Conservation (phyloP, 352 stramenopile genomes). For the Elongisporangium prolatum region DNA sequence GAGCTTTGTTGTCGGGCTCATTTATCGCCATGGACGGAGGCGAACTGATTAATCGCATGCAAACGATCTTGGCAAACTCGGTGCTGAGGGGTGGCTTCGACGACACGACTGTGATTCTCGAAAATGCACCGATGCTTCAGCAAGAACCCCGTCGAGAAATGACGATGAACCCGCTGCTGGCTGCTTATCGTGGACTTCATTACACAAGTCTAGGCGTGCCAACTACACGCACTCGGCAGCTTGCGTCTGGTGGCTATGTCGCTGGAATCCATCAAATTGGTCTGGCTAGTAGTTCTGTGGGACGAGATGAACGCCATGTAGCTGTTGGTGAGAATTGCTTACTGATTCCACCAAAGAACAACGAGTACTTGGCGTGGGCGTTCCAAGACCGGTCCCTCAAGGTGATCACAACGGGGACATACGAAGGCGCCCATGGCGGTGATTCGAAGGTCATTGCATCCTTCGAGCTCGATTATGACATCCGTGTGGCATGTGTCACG, state of each 20-base stretch:
- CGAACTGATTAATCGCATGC: slow-evolving; percentile 62
- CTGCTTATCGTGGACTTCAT: slow-evolving; percentile 26
- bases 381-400: slow-evolving; percentile 68
- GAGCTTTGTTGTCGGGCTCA: slow-evolving; percentile 37
- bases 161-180: slow-evolving; percentile 35
- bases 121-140: slow-evolving; percentile 44
- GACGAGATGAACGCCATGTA: slow-evolving; percentile 42
- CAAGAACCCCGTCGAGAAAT: slow-evolving; percentile 48
- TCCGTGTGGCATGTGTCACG: slow-evolving; percentile 51
- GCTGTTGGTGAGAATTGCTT: slow-evolving; percentile 39
- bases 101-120: slow-evolving; percentile 29
- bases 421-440: slow-evolving; percentile 33
- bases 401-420: slow-evolving; percentile 34
- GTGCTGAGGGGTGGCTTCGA: slow-evolving; percentile 16
- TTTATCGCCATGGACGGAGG: slow-evolving; percentile 51
- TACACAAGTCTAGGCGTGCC: background rate
- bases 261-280: slow-evolving; percentile 43
- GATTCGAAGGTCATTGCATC: slow-evolving; percentile 61
- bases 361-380: slow-evolving; percentile 66
- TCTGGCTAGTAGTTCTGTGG: slow-evolving; percentile 37
- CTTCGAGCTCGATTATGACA: slow-evolving; percentile 50
- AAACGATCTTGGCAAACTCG: slow-evolving; percentile 55
- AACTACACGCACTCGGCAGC: slow-evolving; percentile 17
- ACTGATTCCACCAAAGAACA: slow-evolving; percentile 54
- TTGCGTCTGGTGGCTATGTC: slow-evolving; percentile 21